A percentile compares a stretch with the other conserved stretches of the same genome.
phyloP scores from a whole-genome alignment of 192 early-diverging fungal species.

The Coemansia sp. region DNA sequence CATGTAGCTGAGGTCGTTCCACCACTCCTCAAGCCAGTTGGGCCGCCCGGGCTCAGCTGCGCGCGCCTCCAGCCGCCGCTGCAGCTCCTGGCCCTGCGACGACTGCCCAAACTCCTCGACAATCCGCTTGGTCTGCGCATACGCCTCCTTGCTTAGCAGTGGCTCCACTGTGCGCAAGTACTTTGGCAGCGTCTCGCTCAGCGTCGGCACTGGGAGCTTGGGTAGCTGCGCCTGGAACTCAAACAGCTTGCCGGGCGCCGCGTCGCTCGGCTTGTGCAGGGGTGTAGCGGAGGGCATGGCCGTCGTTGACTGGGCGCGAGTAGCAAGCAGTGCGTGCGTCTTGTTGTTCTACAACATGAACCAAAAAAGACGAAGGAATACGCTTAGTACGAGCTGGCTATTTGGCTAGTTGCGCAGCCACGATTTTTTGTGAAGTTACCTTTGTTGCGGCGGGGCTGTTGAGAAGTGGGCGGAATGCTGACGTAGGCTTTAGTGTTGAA shows the following conservation, averaged over 20 bases:
- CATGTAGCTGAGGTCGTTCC: slow-evolving; percentile 94
- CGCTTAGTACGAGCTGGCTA: background rate
- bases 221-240: slow-evolving; percentile 77
- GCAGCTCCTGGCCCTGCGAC: slow-evolving; percentile 84
- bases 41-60: slow-evolving; percentile 69
- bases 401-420: slow-evolving; percentile 6
- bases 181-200: slow-evolving; percentile 78
- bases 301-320: slow-evolving; percentile 21
- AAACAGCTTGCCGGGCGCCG: slow-evolving; percentile 62
- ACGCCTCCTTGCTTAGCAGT: slow-evolving; percentile 68
- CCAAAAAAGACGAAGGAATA: background rate
- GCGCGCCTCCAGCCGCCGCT: slow-evolving; percentile 77
- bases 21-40: slow-evolving; percentile 98
- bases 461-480: slow-evolving; percentile 31
- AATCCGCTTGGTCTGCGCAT: slow-evolving; percentile 61
- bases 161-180: slow-evolving; percentile 83
- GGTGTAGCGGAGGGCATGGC: slow-evolving; percentile 35
- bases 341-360: slow-evolving; percentile 15
- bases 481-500: slow-evolving; percentile 36
- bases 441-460: slow-evolving; percentile 32
- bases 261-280: slow-evolving; percentile 16
- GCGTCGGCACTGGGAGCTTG: slow-evolving; percentile 84
- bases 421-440: slow-evolving; percentile 4
- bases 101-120: slow-evolving; percentile 81
- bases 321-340: slow-evolving; percentile 1